Percentiles rank a stretch among this genome's conserved stretches.
phyloP scores from a whole-genome alignment of 257 asterid genomes.

The Lithospermum erythrorhizon region DNA sequence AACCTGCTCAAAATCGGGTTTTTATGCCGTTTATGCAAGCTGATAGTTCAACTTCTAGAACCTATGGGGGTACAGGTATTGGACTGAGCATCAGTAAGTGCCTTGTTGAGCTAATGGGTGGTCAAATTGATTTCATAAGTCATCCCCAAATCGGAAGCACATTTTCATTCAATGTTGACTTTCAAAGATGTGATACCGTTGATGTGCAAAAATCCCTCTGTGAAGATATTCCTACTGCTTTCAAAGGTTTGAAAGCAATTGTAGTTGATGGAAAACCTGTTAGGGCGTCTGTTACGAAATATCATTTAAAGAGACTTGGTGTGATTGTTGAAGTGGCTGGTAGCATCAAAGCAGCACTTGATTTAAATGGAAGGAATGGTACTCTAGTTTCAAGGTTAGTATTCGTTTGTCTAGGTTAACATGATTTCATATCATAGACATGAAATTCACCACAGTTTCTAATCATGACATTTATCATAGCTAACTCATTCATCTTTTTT shows the following conservation, averaged over 20 bases:
- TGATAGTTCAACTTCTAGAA: constrained; percentile 86
- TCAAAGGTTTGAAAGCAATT: constrained; percentile 59
- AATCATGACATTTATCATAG: too few relatives aligned
- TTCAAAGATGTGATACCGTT: constrained; percentile 32
- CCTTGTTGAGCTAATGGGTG: constrained; percentile 88
- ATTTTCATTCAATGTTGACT: constrained; percentile 57
- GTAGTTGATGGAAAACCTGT: constrained; percentile 66
- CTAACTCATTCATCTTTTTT: too few relatives aligned
- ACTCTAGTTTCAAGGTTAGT: constrained; percentile 42
- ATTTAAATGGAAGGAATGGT: constrained; percentile 27
- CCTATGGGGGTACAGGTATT: constrained; percentile 91
- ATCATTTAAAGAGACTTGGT: constrained; percentile 80
- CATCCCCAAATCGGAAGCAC: constrained; percentile 82
- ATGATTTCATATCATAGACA: too few relatives aligned
- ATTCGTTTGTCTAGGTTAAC: neutral
- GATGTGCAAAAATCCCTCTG: constrained; percentile 36
- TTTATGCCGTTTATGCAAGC: constrained; percentile 98
- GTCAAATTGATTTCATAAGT: constrained; percentile 68
- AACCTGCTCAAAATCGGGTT: constrained; percentile 58
- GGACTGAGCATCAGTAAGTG: constrained; percentile 90
- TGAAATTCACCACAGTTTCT: too few relatives aligned
- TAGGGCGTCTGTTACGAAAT: constrained; percentile 72
- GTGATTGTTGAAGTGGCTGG: constrained; percentile 44
- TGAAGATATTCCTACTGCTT: constrained; percentile 43
- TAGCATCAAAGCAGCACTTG: constrained; percentile 38